These are phyloP conservation scores for Mortierella alpina DNA, from an alignment of 192 early-diverging fungal species.

Conservation along the genomic window DNA sequence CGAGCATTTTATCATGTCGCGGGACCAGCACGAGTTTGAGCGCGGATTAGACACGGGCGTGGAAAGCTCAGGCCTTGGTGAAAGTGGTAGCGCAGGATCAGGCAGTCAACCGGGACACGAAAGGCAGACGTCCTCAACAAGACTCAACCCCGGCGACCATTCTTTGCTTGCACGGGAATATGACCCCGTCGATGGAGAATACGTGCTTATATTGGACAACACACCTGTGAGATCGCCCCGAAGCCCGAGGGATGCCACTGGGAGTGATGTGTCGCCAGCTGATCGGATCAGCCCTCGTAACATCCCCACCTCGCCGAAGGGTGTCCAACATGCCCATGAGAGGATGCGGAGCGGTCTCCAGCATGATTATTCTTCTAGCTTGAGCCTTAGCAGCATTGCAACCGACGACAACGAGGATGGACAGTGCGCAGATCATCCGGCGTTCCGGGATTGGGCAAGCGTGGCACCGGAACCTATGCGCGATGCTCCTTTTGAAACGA, in stretches of 20 bases:
- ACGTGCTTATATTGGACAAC: constrained; percentile 36
- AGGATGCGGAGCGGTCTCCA: constrained; percentile 5
- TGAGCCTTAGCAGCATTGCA: not conserved
- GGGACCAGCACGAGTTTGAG: constrained; percentile 37
- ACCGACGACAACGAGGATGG: constrained; percentile 1
- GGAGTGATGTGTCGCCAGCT: constrained; percentile 7
- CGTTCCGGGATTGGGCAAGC: constrained; percentile 8
- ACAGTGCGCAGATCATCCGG: not conserved
- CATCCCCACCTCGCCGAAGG: constrained; percentile 1
- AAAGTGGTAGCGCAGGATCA: constrained; percentile 5
- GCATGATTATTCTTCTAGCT: constrained; percentile 12
- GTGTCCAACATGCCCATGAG: not conserved
- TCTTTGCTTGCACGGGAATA: constrained; percentile 33
- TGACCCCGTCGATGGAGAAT: constrained; percentile 49
- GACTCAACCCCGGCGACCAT: constrained; percentile 3
- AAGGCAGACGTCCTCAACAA: constrained; percentile 2
- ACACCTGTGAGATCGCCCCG: constrained; percentile 15
- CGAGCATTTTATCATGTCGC: constrained; percentile 29
- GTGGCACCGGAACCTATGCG: not conserved
- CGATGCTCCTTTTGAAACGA: too few relatives aligned
- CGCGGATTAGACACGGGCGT: constrained; percentile 7
- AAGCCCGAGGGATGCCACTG: constrained; percentile 13
- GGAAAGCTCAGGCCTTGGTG: not conserved
- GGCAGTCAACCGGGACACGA: not conserved
- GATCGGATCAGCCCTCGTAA: not conserved